These are phyloP conservation scores for Meyerozyma sp. DNA, from an alignment of 1,139 yeast genomes.

Conservation along the genomic window DNA sequence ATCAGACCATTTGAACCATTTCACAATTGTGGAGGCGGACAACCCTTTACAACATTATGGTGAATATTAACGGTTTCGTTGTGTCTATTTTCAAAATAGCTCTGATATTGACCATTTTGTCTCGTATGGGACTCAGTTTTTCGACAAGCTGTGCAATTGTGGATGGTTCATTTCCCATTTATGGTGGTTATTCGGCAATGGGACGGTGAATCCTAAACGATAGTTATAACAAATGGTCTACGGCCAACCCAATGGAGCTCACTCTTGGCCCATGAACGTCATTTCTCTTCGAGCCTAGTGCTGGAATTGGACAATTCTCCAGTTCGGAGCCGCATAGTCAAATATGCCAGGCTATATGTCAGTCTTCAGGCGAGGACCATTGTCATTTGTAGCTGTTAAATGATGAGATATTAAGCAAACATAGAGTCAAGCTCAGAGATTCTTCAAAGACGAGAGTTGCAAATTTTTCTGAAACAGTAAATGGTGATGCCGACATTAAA, in stretches of 20 bases:
- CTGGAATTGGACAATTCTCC: constrained; percentile 4
- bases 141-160: not conserved
- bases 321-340: constrained; percentile 9
- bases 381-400: constrained; percentile 3
- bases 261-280: constrained; percentile 15
- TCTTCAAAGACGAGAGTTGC: constrained; percentile 11
- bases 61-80: not conserved
- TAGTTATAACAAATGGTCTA: constrained; percentile 37
- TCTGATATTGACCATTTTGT: not conserved
- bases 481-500: not conserved
- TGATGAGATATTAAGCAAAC: constrained; percentile 17
- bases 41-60: not conserved
- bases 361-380: constrained; percentile 3
- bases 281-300: constrained; percentile 5
- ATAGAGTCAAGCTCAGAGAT: constrained; percentile 18
- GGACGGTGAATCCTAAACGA: constrained; percentile 58
- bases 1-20: constrained; percentile 23
- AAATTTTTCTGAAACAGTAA: constrained; percentile 1
- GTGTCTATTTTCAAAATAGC: not conserved
- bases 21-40: constrained; percentile 2
- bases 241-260: constrained; percentile 17
- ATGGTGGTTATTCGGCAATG: constrained; percentile 48
- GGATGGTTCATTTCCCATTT: not conserved
- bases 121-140: not conserved
- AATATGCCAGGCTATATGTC: constrained; percentile 10